Base-by-base conservation (phyloP, 2,329 filamentous ascomycete genomes). In the Huntiella abstrusa region DNA sequence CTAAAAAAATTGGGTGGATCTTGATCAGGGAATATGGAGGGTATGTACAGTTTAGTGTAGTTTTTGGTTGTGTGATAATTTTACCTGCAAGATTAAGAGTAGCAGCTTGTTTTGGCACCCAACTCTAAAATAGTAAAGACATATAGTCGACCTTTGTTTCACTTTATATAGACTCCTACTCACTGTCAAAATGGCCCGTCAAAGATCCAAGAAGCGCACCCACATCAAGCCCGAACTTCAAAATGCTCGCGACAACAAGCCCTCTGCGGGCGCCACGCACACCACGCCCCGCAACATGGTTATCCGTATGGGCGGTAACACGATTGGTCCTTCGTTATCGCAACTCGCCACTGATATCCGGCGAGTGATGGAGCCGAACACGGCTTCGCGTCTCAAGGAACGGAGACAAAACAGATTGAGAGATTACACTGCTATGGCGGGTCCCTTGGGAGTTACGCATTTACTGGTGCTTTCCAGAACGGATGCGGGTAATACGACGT, bases 361-460 rank as follows among this genome's bases (percentile, higher is more conserved):
- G 55, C 71, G 72, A 47, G 88, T 96, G 66, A 93, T 98, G 86
- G 86, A 96, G 63, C 91, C 91, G 1, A 83, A 86, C 46, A 98
- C 91, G 3, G 91, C 91, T 3, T 80, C 79, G 51, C 75, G 88
- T 49, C 62, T 98, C 54, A 93, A 86, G 66, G 88, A 96, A 67
- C 73, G 91, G 53, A 78, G 82, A 63, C 81, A 77, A 35, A 96
- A 98, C 65, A 79, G 80, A 57, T 65, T 96, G 53, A 77, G 82
- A 58, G 91, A 98, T 64, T 98, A 94, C 62, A 80, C 86, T 33
- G 82, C 84, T 52, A 98, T 98, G 91, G 83, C 84, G 49, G 91
- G 91, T 2, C 87, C 91, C 4, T 70, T 98, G 36, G 88, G 91
- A 38, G 86, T 98, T 46, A 84, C 84, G 11, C 91, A 98, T 62